Evolutionary conservation across 176 grass and related monocot species (phyloP), one percentile per base, ranked within the genome.

Genomic region (Phoenix dactylifera): DNA sequence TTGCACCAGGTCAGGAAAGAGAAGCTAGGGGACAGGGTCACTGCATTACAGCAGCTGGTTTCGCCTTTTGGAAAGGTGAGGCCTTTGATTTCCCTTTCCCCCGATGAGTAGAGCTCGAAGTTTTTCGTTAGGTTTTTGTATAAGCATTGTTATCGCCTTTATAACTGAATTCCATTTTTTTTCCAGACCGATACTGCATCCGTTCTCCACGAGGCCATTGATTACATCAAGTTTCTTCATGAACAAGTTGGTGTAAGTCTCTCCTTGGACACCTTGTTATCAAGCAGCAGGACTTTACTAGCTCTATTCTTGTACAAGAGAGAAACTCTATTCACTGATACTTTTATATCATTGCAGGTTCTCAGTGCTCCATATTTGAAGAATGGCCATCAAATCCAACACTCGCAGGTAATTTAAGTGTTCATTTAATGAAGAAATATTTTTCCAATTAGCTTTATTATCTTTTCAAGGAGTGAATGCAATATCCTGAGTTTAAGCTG

Each of bases 181-280:
- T 44, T 44, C 35, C 85, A 99, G 94, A 99, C 94, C 12, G 94
- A 99, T 76, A 99, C 94, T 7, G 94, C 94, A 78, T 99, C 94
- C 54, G 94, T 99, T 83, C 88, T 99, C 70, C 88, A 92, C 57
- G 94, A 99, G 79, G 86, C 94, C 60, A 89, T 99, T 58, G 94
- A 93, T 55, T 99, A 99, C 88, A 99, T 99, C 74, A 99, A 82
- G 82, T 99, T 89, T 69, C 94, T 99, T 76, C 94, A 99, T 79
- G 88, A 93, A 74, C 88, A 99, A 79, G 88, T 86, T 71, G 67
- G 70, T 78, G 93, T 98, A 81, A 88, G 93, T 85, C 28, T 71
- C 50, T 49, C 7, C 16, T 6, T 26, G 16, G 2, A 44, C 35
- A 12, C 35, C 9, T 44, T 44, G 2, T 44, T 44, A 44, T 44